Evolutionary conservation across 768 basidiomycete genomes (phyloP).

Genomic region (Mycena filopes): DNA sequence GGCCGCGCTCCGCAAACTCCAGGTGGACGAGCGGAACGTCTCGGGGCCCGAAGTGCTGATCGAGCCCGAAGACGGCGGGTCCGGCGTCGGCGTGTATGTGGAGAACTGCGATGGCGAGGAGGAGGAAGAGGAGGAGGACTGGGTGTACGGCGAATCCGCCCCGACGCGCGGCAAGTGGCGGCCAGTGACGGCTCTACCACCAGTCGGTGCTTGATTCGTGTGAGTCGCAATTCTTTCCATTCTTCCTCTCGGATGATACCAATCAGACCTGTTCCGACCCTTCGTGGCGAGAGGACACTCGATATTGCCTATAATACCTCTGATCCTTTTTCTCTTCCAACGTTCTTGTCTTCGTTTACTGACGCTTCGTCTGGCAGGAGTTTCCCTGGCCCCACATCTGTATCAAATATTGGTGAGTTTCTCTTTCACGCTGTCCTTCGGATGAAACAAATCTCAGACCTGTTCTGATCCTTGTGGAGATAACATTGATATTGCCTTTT

Average conservation of each 20-base stretch:
- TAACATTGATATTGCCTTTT: slow-evolving; percentile 32
- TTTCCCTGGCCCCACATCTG: slow-evolving; percentile 37
- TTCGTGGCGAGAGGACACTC: slow-evolving; percentile 60
- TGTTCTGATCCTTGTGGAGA: slow-evolving; percentile 33
- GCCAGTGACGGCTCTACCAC: slow-evolving; percentile 67
- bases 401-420: slow-evolving; percentile 28
- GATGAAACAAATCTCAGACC: slow-evolving; percentile 35
- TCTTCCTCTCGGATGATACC: slow-evolving; percentile 64
- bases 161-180: slow-evolving; percentile 64
- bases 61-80: slow-evolving; percentile 69
- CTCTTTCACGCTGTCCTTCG: background rate
- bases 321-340: slow-evolving; percentile 38
- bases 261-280: slow-evolving; percentile 78
- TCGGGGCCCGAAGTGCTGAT: slow-evolving; percentile 66
- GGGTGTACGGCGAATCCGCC: slow-evolving; percentile 71
- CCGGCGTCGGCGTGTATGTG: slow-evolving; percentile 82
- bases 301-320: slow-evolving; percentile 65
- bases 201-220: slow-evolving; percentile 64
- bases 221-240: slow-evolving; percentile 35
- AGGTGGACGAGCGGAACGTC: slow-evolving; percentile 56
- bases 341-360: background rate
- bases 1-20: slow-evolving; percentile 48
- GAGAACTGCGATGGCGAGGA: slow-evolving; percentile 69
- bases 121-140: slow-evolving; percentile 56
- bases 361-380: slow-evolving; percentile 11